phyloP scores from a whole-genome alignment of 2,329 filamentous ascomycete species.

The Stagonosporopsis chrysanthemi region DNA sequence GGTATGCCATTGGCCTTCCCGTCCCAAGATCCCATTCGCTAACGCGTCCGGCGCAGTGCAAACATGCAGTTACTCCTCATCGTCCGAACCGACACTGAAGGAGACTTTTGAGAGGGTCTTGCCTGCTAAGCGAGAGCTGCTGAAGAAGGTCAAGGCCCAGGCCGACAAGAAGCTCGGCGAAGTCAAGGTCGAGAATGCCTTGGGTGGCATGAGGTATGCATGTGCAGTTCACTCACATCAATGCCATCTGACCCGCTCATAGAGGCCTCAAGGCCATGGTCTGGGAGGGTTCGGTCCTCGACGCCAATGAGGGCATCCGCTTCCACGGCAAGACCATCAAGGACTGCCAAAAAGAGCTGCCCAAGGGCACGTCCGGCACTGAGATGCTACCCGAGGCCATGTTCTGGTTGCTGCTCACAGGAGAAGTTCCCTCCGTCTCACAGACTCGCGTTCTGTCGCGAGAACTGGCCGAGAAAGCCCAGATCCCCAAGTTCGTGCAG shows the following conservation, averaged over 20 bases:
- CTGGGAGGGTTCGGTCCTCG: conserved; percentile 97
- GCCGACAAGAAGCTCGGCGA: conserved; percentile 84
- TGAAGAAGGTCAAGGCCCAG: conserved; percentile 92
- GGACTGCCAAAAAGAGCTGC: conserved; percentile 92
- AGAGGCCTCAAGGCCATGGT: conserved; percentile 95
- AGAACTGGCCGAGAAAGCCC: conserved; percentile 85
- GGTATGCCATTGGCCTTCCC: conserved; percentile 43
- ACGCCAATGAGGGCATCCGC: conserved; percentile 95
- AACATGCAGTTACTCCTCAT: conserved; percentile 71
- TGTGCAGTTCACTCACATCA: not conserved
- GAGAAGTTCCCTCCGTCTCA: conserved; percentile 81
- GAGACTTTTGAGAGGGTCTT: conserved; percentile 82
- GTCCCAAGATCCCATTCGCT: conserved; percentile 13
- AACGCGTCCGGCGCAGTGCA: conserved; percentile 43
- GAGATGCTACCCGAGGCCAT: conserved; percentile 99
- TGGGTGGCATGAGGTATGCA: conserved; percentile 86
- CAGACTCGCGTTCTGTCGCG: conserved; percentile 85
- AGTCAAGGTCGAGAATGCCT: conserved; percentile 90
- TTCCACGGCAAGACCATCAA: conserved; percentile 99
- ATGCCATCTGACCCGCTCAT: conserved; percentile 2
- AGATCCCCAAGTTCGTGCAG: conserved; percentile 81
- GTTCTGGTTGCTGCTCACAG: conserved; percentile 98
- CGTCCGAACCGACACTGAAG: conserved; percentile 88
- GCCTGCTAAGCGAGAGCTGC: conserved; percentile 88
- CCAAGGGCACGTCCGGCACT: conserved; percentile 88